Evolutionary conservation across 164 flowering plant species (phyloP).

Genomic region (Annona cherimola): DNA sequence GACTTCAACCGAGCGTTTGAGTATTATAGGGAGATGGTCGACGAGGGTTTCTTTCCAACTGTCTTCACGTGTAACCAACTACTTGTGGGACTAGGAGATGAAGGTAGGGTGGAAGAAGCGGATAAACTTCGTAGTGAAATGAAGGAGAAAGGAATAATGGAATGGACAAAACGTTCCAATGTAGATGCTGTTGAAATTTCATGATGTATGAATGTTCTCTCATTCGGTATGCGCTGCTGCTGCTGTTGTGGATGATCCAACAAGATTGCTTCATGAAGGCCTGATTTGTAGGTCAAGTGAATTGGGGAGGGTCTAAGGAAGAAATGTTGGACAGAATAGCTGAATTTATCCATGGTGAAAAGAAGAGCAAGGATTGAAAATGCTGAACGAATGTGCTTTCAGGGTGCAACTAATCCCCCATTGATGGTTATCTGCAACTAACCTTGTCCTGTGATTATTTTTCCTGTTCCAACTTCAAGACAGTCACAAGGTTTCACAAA

Average conservation of each 20-base stretch:
- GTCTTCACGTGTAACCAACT: slow-evolving; percentile 33
- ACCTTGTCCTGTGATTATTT: too few species aligned
- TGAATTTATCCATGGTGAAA: too few species aligned
- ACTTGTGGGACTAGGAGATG: slow-evolving; percentile 41
- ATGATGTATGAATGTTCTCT: slow-evolving; percentile 1
- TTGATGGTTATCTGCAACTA: too few species aligned
- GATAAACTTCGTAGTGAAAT: slow-evolving; percentile 39
- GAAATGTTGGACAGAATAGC: too few species aligned
- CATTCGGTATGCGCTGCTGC: not conserved
- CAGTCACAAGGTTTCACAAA: too few species aligned
- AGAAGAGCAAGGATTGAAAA: too few species aligned
- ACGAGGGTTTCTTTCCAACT: slow-evolving; percentile 33
- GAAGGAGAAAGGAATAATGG: slow-evolving; percentile 28
- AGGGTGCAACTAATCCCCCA: too few species aligned
- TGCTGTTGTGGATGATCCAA: not conserved
- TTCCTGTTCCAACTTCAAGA: too few species aligned
- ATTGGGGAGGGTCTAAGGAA: too few species aligned
- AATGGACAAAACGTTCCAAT: not conserved
- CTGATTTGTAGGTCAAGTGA: too few species aligned
- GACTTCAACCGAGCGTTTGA: slow-evolving; percentile 47
- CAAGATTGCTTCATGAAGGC: too few species aligned
- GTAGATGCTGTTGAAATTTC: not conserved
- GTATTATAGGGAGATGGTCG: slow-evolving; percentile 62
- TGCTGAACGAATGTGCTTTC: too few species aligned
- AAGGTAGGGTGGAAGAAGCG: slow-evolving; percentile 46